These are phyloP conservation scores for Eragrostis tef DNA, from an alignment of 202 grass and related monocot genomes.

Conservation along the genomic window DNA sequence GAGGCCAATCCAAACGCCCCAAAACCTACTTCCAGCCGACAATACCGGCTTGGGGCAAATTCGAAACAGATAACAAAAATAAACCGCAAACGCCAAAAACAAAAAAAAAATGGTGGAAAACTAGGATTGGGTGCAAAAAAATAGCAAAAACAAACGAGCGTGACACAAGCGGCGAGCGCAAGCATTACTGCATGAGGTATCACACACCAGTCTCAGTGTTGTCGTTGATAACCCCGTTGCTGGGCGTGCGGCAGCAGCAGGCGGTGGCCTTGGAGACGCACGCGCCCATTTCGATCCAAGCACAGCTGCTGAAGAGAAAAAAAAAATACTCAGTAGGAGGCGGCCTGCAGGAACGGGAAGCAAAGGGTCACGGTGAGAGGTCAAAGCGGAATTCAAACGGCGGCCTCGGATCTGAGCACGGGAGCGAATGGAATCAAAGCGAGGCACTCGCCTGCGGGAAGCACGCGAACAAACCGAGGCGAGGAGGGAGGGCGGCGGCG, in stretches of 20 bases:
- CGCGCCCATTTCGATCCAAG: constrained; percentile 61
- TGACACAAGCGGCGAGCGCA: neutral
- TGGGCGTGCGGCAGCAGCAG: constrained; percentile 71
- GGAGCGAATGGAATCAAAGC: neutral
- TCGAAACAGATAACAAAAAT: neutral
- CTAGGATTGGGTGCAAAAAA: constrained; percentile 11
- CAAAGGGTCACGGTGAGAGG: neutral
- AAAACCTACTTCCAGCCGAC: constrained; percentile 10
- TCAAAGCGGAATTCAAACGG: constrained; percentile 3
- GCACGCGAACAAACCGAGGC: constrained; percentile 6
- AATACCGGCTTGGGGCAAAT: neutral
- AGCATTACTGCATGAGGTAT: neutral
- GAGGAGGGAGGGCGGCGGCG: neutral
- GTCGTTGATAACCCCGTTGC: constrained; percentile 55
- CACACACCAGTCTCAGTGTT: constrained; percentile 40
- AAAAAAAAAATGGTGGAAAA: neutral
- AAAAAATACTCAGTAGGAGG: no score
- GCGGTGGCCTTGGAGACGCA: constrained; percentile 55
- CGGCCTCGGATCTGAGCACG: constrained; percentile 52
- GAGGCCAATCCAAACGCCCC: neutral
- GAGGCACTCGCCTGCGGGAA: constrained; percentile 20
- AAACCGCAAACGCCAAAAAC: neutral
- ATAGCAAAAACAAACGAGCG: neutral
- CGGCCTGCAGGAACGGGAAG: constrained; percentile 41
- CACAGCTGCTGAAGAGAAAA: neutral